Percentiles rank a stretch among this genome's conserved stretches.
phyloP scores from a whole-genome alignment of 345 rosid genomes.

The Raphanus raphanistrum region DNA sequence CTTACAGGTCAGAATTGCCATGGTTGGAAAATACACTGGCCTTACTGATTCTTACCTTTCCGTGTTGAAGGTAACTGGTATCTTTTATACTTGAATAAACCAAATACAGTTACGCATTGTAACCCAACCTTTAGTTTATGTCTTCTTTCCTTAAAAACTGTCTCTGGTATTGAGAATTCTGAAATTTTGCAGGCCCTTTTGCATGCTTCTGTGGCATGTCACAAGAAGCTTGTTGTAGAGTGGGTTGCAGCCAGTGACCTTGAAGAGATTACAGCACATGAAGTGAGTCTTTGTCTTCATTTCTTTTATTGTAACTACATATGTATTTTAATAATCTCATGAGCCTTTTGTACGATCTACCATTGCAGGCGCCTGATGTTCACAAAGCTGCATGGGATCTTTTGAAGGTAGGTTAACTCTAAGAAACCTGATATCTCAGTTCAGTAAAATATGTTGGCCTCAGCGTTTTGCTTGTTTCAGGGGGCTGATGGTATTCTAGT shows the following conservation, averaged over 20 bases:
- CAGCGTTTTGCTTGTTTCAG: constrained; percentile 37
- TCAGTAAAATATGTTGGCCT: constrained; percentile 7
- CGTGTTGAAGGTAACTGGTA: constrained; percentile 61
- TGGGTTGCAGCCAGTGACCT: constrained; percentile 88
- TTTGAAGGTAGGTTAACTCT: constrained; percentile 53
- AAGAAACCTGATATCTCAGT: background rate
- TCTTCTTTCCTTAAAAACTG: background rate
- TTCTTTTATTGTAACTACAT: constrained; percentile 15
- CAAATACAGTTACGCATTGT: background rate
- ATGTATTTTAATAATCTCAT: constrained; percentile 14
- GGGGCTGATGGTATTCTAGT: constrained; percentile 76
- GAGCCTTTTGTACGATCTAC: background rate
- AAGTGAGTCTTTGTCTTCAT: constrained; percentile 40
- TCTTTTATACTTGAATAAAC: constrained; percentile 16
- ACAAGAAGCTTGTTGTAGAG: constrained; percentile 59
- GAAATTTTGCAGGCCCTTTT: constrained; percentile 61
- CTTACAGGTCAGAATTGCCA: constrained; percentile 70
- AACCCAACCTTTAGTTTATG: constrained; percentile 7
- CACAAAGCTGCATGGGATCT: constrained; percentile 68
- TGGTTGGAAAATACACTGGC: constrained; percentile 83
- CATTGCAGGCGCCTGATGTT: constrained; percentile 57
- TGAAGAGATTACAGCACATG: constrained; percentile 56
- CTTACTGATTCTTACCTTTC: constrained; percentile 78
- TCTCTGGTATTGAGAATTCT: background rate
- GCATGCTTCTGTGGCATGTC: constrained; percentile 85